Conservation (phyloP, 768 basidiomycete genomes). For the Lentinus tigrinus region DNA sequence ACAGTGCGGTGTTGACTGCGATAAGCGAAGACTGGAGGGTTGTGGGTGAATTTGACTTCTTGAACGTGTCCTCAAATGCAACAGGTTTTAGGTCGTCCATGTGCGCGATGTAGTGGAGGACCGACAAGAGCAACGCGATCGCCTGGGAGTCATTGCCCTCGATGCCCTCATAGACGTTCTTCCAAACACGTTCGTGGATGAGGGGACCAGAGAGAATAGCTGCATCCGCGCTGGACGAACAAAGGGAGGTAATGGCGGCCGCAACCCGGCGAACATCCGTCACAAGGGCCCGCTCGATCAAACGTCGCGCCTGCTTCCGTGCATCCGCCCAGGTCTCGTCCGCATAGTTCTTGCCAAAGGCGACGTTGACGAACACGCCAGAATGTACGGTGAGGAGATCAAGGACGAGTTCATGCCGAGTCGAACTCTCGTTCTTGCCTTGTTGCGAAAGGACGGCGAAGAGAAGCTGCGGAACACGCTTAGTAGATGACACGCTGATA, state of each 20-base stretch:
- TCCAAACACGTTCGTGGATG: constrained; percentile 68
- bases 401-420: constrained; percentile 31
- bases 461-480: constrained; percentile 28
- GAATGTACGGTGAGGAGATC: constrained; percentile 52
- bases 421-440: constrained; percentile 26
- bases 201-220: constrained; percentile 30
- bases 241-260: constrained; percentile 32
- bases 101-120: constrained; percentile 61
- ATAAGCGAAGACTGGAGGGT: constrained; percentile 38
- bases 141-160: constrained; percentile 58
- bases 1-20: constrained; percentile 62
- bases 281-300: constrained; percentile 36
- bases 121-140: constrained; percentile 54
- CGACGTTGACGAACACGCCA: constrained; percentile 43
- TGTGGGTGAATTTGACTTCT: constrained; percentile 24
- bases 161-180: constrained; percentile 57
- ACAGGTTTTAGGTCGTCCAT: constrained; percentile 58
- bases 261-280: constrained; percentile 36
- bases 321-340: constrained; percentile 42
- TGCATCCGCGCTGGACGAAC: constrained; percentile 32
- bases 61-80: constrained; percentile 45
- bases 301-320: constrained; percentile 39
- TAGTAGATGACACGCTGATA: not conserved
- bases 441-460: constrained; percentile 33
- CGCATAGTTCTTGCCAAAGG: constrained; percentile 41